Base-by-base conservation (phyloP, 2,329 filamentous ascomycete genomes). In the Neonectria faginata region DNA sequence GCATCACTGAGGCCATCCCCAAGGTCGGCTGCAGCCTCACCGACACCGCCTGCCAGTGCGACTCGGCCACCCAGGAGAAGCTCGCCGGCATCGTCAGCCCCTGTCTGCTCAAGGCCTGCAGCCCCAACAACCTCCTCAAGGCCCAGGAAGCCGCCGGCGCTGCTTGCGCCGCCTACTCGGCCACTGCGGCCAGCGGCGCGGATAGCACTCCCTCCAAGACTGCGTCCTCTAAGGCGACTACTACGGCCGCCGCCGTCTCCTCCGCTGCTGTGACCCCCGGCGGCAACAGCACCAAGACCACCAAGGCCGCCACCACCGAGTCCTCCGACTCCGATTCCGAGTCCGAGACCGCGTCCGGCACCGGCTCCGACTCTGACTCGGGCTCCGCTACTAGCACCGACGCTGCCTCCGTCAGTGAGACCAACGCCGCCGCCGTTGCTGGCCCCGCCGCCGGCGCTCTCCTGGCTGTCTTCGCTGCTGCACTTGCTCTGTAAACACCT, bases 41-140 rank as follows among this genome's bases (percentile, higher is more conserved):
- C 54, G 80, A 83, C 65, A 72, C 76, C 10, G 72, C 69, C 55
- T 84, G 82, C 74, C 76, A 77, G 69, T 84, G 82, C 73, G 68
- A 74, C 27, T n/a, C 74, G 16, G 65, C 62, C 2, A 79, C 74
- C 60, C 77, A 80, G 71, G 62, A 61, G 42, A 69, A 74, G 64
- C 75, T 81, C 36, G 58, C 67, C 22, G 60, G 70, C 39, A 62
- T 74, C 48, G 74, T 78, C 59, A 60, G 73, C 12, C 62, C 72
- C 18, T 82, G 80, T 70, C 62, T 80, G 51, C 61, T 75, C 63
- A 66, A 71, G 25, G 73, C 74, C 44, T 85, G 83, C 71, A 60
- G 65, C 11, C 27, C 67, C 2, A 41, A 60, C 31, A 76, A 78
- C 10, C 70, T 82, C 22, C 44, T 62, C 25, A 71, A 74, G 60